A percentile compares a stretch with the other conserved stretches of the same genome.
phyloP scores from a whole-genome alignment of 2,329 filamentous ascomycete genomes.

The Aspergillus sp. region DNA sequence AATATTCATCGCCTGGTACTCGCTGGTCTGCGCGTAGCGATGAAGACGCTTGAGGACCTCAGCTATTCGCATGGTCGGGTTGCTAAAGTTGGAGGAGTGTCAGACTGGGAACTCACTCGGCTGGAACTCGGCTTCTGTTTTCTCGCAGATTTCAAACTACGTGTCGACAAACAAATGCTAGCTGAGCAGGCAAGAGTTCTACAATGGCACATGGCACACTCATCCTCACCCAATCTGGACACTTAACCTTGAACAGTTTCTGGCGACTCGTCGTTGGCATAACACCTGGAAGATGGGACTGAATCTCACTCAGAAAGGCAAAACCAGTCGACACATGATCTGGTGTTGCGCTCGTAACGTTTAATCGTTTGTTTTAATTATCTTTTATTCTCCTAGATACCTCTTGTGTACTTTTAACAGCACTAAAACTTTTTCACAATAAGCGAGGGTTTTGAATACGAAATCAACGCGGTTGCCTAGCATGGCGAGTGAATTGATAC shows the following conservation, averaged over 20 bases:
- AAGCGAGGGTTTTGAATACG: constrained; percentile 3
- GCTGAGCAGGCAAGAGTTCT: constrained; percentile 49
- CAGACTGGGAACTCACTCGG: constrained; percentile 73
- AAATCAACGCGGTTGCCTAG: constrained; percentile 12
- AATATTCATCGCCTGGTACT: constrained; percentile 86
- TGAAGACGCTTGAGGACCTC: constrained; percentile 92
- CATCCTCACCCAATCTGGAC: background rate
- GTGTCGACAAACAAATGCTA: constrained; percentile 60
- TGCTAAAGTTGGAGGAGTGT: constrained; percentile 84
- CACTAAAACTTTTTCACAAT: background rate
- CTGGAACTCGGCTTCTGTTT: constrained; percentile 90
- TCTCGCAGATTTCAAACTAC: constrained; percentile 78
- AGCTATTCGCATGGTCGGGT: constrained; percentile 82
- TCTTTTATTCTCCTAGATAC: background rate
- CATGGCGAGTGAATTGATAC: background rate
- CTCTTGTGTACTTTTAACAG: constrained; percentile 4
- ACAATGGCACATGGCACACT: constrained; percentile 10
- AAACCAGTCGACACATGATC: background rate
- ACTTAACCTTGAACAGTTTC: background rate
- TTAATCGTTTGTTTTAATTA: background rate
- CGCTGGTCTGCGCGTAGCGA: constrained; percentile 80
- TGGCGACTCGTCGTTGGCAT: background rate
- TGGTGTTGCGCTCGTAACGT: background rate
- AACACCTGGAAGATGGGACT: background rate
- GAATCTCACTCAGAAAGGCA: background rate